Percentiles rank a stretch among this genome's conserved stretches.
Conservation (phyloP, 2,329 filamentous ascomycete genomes). For the Canariomyces notabilis region DNA sequence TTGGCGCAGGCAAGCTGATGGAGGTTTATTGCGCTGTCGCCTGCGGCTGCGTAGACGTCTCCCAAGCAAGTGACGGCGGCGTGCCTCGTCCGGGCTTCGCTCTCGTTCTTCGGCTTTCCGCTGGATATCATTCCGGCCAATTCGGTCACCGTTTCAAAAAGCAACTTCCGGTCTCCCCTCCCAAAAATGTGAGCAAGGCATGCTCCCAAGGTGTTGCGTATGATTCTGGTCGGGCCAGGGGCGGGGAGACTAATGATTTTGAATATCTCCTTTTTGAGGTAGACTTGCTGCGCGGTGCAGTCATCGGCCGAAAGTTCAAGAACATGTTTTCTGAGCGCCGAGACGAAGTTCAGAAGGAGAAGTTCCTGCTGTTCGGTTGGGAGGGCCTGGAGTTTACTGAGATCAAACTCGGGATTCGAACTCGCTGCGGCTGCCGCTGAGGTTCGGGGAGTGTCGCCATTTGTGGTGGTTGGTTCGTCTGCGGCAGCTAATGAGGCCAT, state of each 20-base stretch:
- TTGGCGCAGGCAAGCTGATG: constrained; percentile 69
- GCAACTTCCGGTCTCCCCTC: constrained; percentile 80
- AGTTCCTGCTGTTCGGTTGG: constrained; percentile 94
- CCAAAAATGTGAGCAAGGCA: constrained; percentile 79
- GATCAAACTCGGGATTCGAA: constrained; percentile 73
- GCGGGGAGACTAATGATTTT: constrained; percentile 80
- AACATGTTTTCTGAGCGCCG: constrained; percentile 76
- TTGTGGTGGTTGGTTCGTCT: constrained; percentile 30
- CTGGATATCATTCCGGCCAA: constrained; percentile 66
- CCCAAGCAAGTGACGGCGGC: constrained; percentile 83
- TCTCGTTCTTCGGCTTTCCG: constrained; percentile 69
- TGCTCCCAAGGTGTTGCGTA: constrained; percentile 81
- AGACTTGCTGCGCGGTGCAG: constrained; percentile 82
- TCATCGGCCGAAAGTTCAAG: constrained; percentile 68
- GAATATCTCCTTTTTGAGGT: constrained; percentile 89
- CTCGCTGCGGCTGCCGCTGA: constrained; percentile 36
- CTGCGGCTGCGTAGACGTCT: constrained; percentile 83
- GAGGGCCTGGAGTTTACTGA: constrained; percentile 81
- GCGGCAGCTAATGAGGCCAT: constrained; percentile 25
- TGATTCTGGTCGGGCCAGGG: constrained; percentile 79
- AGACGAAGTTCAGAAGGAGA: constrained; percentile 84
- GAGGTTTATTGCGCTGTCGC: constrained; percentile 84
- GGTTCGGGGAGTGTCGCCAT: constrained; percentile 31
- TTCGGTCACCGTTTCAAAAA: constrained; percentile 94
- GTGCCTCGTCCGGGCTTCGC: constrained; percentile 75